Evolutionary conservation across 768 basidiomycete species (phyloP), one percentile per base, ranked within the genome.

Genomic region (Imleria badia): DNA sequence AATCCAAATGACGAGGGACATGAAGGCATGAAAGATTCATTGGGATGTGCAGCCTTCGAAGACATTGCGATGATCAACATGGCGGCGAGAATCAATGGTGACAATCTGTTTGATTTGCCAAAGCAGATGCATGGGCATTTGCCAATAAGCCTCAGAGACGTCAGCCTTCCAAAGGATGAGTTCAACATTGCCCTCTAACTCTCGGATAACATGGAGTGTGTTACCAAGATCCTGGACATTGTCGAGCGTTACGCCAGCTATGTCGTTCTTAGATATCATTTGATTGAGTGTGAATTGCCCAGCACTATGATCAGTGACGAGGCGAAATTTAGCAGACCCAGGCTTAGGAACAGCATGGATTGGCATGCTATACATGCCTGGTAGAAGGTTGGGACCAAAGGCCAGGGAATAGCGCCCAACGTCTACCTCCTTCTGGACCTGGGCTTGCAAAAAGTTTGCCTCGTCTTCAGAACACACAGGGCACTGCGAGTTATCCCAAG

Each of bases 61-160:
- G 8, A 56, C 48, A 19, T 66, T 67, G 9, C 45, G 26, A 0
- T 59, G 31, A 20, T 75, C 70, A 0, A 75, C 52, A 47, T 71
- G 55, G 0, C 34, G 19, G 2, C 0, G 8, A 1, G n/a, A 30
- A 11, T 11, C 26, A 33, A 76, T 48, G 0, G 46, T 60, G 8
- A 72, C 61, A 1, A 76, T 48, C 35, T 79, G 77, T 15, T 73
- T 73, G 1, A 78, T 53, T 43, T 80, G 75, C 77, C 76, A 78
- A 0, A 61, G 38, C 0, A 69, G 73, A 42, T 77, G 72, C 56
- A 76, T 62, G 0, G 76, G 78, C 10, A 76, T 47, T 0, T 67
- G 64, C 0, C 69, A 58, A 31, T 76, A 80, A 0, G 78, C 78
- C 13, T 72, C 62, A 0, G 66, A 52, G 0, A 79, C 66, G n/a